Evolutionary conservation across 2,329 filamentous ascomycete genomes (phyloP).

Genomic region (Colletotrichum sp.): DNA sequence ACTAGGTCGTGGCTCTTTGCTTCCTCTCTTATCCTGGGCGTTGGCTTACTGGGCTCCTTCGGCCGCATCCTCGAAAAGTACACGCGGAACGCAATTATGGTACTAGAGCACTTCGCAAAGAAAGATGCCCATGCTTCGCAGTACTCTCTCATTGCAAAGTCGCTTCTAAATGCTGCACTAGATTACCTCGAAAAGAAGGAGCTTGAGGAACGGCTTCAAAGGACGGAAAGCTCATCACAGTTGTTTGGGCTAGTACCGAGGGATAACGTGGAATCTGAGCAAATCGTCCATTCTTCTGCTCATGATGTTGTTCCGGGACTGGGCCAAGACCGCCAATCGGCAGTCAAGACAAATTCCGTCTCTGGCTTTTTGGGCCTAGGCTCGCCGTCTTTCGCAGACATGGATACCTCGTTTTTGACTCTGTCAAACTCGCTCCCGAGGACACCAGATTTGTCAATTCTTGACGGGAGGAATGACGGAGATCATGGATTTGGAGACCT

Average conservation of each 20-base stretch:
- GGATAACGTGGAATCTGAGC: conserved; percentile 16
- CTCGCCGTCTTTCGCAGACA: conserved; percentile 38
- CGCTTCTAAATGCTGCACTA: conserved; percentile 50
- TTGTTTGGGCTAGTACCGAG: conserved; percentile 55
- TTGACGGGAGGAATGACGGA: conserved; percentile 41
- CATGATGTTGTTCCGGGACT: conserved; percentile 2
- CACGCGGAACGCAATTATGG: conserved; percentile 50
- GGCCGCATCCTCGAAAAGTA: conserved; percentile 58
- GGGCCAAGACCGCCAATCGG: not conserved
- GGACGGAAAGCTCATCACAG: conserved; percentile 56
- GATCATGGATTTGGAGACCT: conserved; percentile 49
- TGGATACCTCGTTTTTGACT: conserved; percentile 43
- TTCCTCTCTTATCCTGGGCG: conserved; percentile 55
- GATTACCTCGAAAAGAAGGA: conserved; percentile 55
- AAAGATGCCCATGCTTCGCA: conserved; percentile 56
- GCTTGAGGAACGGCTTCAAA: conserved; percentile 47
- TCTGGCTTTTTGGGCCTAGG: conserved; percentile 27
- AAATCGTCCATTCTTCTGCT: conserved; percentile 1
- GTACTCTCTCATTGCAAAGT: conserved; percentile 59
- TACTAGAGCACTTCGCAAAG: conserved; percentile 54
- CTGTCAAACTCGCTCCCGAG: conserved; percentile 41
- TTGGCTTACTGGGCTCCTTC: conserved; percentile 57
- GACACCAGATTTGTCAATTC: conserved; percentile 46
- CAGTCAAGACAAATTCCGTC: not conserved
- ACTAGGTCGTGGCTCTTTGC: conserved; percentile 59